Conservation (phyloP, 148 eudicot species). For the Nepenthes mirabilis region DNA sequence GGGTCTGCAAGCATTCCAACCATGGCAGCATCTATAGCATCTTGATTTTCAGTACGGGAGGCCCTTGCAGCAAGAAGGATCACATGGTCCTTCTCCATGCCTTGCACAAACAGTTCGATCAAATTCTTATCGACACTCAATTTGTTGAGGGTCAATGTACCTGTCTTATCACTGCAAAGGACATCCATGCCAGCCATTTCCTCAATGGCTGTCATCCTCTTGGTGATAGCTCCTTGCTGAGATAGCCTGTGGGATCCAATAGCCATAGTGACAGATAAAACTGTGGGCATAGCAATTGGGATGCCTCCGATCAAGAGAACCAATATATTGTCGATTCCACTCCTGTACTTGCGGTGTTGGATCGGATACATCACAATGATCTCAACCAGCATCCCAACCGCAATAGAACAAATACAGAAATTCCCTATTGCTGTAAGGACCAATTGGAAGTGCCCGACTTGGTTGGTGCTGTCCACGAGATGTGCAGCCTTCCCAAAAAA, state of each 20-base stretch:
- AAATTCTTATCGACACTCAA: slow-evolving; percentile 77
- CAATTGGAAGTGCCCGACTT: slow-evolving; percentile 94
- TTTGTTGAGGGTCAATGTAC: slow-evolving; percentile 90
- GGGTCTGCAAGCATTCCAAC: slow-evolving; percentile 97
- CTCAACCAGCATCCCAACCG: slow-evolving; percentile 73
- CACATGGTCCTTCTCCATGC: slow-evolving; percentile 74
- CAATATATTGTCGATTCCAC: slow-evolving; percentile 79
- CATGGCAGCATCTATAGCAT: slow-evolving; percentile 91
- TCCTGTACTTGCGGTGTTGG: slow-evolving; percentile 61
- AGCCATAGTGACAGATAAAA: slow-evolving; percentile 95
- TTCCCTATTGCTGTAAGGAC: slow-evolving; percentile 91
- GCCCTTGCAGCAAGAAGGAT: slow-evolving; percentile 86
- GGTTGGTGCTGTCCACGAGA: slow-evolving; percentile 94
- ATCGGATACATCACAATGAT: slow-evolving; percentile 93
- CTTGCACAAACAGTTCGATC: slow-evolving; percentile 79
- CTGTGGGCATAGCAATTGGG: slow-evolving; percentile 98
- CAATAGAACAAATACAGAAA: slow-evolving; percentile 90
- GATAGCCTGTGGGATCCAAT: slow-evolving; percentile 95
- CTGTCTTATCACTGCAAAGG: slow-evolving; percentile 95
- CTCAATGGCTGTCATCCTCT: slow-evolving; percentile 99
- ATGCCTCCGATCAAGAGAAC: slow-evolving; percentile 97
- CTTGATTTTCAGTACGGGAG: slow-evolving; percentile 86
- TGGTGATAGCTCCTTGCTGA: slow-evolving; percentile 94
- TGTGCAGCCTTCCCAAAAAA: slow-evolving; percentile 99
- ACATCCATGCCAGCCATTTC: slow-evolving; percentile 99